Evolutionary conservation across 345 rosid species (phyloP), one percentile per base, ranked within the genome.

Genomic region (Syzygium grande): DNA sequence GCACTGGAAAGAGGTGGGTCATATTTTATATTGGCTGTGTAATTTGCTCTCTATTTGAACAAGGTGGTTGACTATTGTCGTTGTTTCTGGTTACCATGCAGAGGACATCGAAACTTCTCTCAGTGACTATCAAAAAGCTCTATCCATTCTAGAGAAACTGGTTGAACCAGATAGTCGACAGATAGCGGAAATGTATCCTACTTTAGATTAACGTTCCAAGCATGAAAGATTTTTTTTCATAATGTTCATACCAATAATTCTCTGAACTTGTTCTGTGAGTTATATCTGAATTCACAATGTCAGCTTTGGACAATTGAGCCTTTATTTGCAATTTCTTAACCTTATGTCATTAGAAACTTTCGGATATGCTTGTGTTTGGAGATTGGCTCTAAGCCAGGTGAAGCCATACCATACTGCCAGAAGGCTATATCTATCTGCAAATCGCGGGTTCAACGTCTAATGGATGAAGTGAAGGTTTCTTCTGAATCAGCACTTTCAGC

Each of bases 91-190:
- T 51, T 29, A 6, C 30, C 30, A 41, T 87, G 79, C 91, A 96
- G 99, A 98, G 98, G 99, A 98, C 90, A 92, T 95, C 30, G 98
- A 98, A 93, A 93, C 99, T 90, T 96, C 98, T 61, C 94, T 96
- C 78, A 91, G 93, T 86, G 99, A 96, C 93, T 96, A 96, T 92
- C 92, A 93, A 92, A 92, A 93, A 78, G 98, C 98, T 3, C 90
- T 98, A 25, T 92, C 93, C 87, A 93, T 95, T 85, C 88, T 98
- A 53, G 97, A 93, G 89, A 92, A 91, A 85, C 89, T 96, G 85
- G 99, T 98, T 93, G 98, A 96, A 87, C 95, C 98, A 2, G 99
- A 98, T 88, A 93, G 94, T 94, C 93, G 98, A 63, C 95, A 90
- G 91, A 84, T 94, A 52, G 98, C 99, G 22, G 98, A 96, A 94